Percentiles rank a stretch among this genome's conserved stretches.
phyloP scores from a whole-genome alignment of 2,329 filamentous ascomycete genomes.

The Fusarium sp. region DNA sequence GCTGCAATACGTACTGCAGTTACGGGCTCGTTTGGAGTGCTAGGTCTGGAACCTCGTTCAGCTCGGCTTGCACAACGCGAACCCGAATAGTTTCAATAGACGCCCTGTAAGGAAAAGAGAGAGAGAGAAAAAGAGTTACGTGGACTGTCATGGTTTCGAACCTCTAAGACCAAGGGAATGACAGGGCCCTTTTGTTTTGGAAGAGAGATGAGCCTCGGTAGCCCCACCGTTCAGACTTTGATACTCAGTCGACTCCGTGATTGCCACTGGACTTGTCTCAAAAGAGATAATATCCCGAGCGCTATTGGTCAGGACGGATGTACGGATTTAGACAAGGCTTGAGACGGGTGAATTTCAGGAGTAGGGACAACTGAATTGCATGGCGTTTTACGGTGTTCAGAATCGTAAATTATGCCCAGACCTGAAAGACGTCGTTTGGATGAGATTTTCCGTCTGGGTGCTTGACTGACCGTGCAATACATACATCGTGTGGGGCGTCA shows the following conservation, averaged over 20 bases:
- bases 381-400: not conserved
- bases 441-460: not conserved
- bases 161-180: conserved; percentile 34
- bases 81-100: conserved; percentile 35
- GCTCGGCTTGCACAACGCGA: conserved; percentile 10
- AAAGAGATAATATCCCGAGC: conserved; percentile 31
- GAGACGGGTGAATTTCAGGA: not conserved
- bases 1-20: not conserved
- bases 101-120: not conserved
- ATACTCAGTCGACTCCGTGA: not conserved
- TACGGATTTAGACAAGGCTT: conserved; percentile 23
- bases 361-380: conserved; percentile 16
- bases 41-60: not conserved
- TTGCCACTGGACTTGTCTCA: conserved; percentile 21
- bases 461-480: not conserved
- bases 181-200: conserved; percentile 12
- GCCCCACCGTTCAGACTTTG: conserved; percentile 1
- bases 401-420: not conserved
- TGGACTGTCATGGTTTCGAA: conserved; percentile 4
- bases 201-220: conserved; percentile 23
- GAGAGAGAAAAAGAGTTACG: not conserved
- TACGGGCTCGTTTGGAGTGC: not conserved
- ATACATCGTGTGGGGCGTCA: not conserved
- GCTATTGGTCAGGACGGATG: conserved; percentile 12
- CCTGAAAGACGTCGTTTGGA: conserved; percentile 13